Evolutionary conservation across 1,139 yeast genomes (phyloP).

Genomic region (Suhomyces anneliseae): DNA sequence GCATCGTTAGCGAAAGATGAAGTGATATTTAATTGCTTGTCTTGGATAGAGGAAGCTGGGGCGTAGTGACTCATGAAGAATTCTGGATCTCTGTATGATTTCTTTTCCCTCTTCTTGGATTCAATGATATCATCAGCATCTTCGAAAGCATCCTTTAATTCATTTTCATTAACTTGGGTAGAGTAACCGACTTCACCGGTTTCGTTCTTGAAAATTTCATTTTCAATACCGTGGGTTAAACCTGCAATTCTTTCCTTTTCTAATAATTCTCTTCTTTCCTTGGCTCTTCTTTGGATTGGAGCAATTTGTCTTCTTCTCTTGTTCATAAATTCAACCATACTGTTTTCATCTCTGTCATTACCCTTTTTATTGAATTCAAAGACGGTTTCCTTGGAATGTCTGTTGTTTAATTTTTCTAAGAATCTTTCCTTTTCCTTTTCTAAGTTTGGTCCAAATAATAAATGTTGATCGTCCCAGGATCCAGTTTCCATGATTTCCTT

Average conservation of each 20-base stretch:
- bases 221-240: constrained; percentile 68
- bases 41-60: constrained; percentile 76
- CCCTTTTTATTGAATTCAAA: constrained; percentile 75
- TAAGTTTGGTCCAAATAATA: constrained; percentile 68
- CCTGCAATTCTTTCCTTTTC: constrained; percentile 81
- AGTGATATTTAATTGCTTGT: constrained; percentile 66
- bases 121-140: constrained; percentile 56
- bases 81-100: constrained; percentile 73
- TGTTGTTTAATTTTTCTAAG: constrained; percentile 65
- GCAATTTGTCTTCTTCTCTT: constrained; percentile 85
- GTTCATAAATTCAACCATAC: constrained; percentile 79
- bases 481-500: constrained; percentile 76
- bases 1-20: constrained; percentile 85
- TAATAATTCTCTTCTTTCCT: constrained; percentile 64
- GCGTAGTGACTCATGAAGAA: constrained; percentile 90
- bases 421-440: constrained; percentile 76
- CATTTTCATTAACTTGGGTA: constrained; percentile 42
- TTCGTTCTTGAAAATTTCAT: constrained; percentile 59
- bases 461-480: constrained; percentile 83
- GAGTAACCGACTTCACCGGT: constrained; percentile 57
- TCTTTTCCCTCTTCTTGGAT: constrained; percentile 30
- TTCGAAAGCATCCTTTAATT: constrained; percentile 27
- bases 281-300: constrained; percentile 77
- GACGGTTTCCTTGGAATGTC: constrained; percentile 82
- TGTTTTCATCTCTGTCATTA: constrained; percentile 54